Conservation (phyloP, 2,329 filamentous ascomycete species). For the Aureobasidium sp. region DNA sequence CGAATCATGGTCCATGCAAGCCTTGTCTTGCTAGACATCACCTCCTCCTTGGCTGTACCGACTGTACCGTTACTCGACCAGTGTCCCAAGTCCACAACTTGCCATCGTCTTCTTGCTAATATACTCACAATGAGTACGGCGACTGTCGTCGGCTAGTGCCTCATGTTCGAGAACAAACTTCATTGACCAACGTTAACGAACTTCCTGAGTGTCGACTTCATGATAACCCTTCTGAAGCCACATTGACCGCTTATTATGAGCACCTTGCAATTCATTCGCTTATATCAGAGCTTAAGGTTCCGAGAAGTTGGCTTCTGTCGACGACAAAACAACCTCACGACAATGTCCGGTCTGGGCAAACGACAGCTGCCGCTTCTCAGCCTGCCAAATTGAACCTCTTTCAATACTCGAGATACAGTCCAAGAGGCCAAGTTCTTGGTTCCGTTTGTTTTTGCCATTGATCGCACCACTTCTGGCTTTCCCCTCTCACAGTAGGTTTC, state of each 20-base stretch:
- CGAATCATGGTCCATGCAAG: background rate
- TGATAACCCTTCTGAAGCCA: background rate
- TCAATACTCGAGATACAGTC: background rate
- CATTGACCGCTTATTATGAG: background rate
- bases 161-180: background rate
- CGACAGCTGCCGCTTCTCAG: background rate
- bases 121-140: background rate
- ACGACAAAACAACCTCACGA: background rate
- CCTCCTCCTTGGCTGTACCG: background rate
- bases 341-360: background rate
- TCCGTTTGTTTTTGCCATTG: background rate
- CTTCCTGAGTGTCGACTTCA: background rate
- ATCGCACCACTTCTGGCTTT: background rate
- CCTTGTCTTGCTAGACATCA: background rate
- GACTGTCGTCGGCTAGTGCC: background rate
- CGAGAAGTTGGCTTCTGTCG: background rate
- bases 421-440: conserved; percentile 11
- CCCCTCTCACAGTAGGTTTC: background rate
- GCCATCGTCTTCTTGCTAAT: background rate
- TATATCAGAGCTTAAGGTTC: background rate
- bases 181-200: background rate
- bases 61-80: background rate
- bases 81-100: no score
- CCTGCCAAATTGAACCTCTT: background rate
- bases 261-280: background rate